Evolutionary conservation across 305 asterid species (phyloP).

Genomic region (Fraxinus sp.): DNA sequence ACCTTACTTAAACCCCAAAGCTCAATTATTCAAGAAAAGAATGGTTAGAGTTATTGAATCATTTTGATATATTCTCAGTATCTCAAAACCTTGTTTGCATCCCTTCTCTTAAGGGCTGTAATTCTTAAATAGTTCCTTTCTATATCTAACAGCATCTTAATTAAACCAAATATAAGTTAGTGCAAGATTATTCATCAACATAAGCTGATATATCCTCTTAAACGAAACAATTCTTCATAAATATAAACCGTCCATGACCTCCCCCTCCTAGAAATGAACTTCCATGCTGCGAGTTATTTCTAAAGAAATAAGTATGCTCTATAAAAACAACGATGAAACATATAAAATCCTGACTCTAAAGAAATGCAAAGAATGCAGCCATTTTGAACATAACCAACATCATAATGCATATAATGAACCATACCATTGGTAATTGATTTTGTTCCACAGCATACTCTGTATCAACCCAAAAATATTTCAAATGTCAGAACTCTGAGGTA

Average conservation of each 20-base stretch:
- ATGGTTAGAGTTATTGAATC: background rate
- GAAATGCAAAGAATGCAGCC: slow-evolving; percentile 10
- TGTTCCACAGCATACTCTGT: slow-evolving; percentile 55
- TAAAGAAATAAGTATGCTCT: background rate
- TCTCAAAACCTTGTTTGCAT: background rate
- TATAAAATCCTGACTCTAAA: background rate
- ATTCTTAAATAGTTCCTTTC: background rate
- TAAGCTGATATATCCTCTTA: background rate
- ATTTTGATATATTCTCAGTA: background rate
- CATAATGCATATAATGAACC: slow-evolving; percentile 24
- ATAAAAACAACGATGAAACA: background rate
- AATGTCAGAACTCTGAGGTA: slow-evolving; percentile 30
- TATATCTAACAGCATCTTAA: background rate
- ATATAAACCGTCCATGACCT: background rate
- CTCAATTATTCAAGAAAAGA: background rate
- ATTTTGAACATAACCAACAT: slow-evolving; percentile 7
- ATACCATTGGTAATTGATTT: slow-evolving; percentile 47
- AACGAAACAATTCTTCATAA: background rate
- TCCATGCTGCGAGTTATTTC: background rate
- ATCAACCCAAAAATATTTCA: slow-evolving; percentile 33
- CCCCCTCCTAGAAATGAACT: background rate
- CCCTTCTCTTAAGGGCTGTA: background rate
- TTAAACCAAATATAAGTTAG: background rate
- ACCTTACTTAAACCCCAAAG: background rate
- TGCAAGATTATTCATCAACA: background rate